Base-by-base conservation (phyloP, 2,329 filamentous ascomycete species). In the Pyrenochaeta sp. region DNA sequence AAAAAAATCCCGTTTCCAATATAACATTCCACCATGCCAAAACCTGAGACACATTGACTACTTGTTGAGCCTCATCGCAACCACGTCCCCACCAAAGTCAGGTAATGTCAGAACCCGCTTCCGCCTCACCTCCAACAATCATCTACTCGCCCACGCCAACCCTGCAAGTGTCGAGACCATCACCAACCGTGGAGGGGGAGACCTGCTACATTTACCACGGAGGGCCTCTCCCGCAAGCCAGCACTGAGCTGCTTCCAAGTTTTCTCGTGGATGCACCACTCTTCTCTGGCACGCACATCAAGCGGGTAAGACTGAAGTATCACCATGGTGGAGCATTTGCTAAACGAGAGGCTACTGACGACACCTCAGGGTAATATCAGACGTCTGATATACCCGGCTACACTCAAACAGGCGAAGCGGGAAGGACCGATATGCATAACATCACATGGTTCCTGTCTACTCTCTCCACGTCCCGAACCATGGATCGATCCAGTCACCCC, bases 361-460 rank as follows among this genome's bases (percentile, higher is more conserved):
- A 39, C 14, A 35, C 45, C 35, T 21, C 21, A 44, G 29, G 48
- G 50, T 53, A 49, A 56, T 54, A 56, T 45, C 54, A 56, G 27
- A 32, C 33, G 31, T 27, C 40, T 37, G 23, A 20, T 50, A 50
- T 44, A 50, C 32, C 39, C 39, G 9, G 20, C 47, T 37, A 43
- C 20, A 30, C 47, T 30, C 21, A 14, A 36, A 36, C 5, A 39
- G 18, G 40, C 30, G 40, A 36, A 37, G 30, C 31, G 21, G 31
- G 31, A 36, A 36, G 18, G 20, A 27, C 40, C 32, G 39, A 29
- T 15, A 50, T 45, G 47, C 47, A 50, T 40, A 44, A 50, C 47
- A 50, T 44, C 23, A 39, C 40, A 20, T 44, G 39, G 15, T 43
- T 21, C 27, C 17, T 27, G 31, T 21, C 40, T 7, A 42, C 30